Evolutionary conservation across 345 rosid genomes (phyloP).

Genomic region (Aquilaria malaccensis): DNA sequence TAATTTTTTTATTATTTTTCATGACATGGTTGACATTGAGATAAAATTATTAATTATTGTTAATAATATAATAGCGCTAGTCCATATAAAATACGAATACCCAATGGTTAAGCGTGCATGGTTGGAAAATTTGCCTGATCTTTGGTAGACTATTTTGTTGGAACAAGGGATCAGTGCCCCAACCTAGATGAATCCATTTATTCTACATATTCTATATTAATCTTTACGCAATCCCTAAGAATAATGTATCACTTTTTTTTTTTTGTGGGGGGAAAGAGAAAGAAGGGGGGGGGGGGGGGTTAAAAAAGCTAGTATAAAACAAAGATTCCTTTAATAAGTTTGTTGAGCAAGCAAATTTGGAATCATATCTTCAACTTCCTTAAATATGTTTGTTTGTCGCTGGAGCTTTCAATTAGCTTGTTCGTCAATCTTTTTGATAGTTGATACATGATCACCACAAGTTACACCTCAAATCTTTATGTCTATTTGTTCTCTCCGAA

Average conservation of each 20-base stretch:
- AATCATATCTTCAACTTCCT: constrained; percentile 26
- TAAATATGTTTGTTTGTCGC: neutral
- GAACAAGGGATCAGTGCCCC: constrained; percentile 19
- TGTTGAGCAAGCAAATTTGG: constrained; percentile 34
- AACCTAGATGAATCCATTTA: constrained; percentile 14
- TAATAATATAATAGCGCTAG: neutral
- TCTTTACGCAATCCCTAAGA: constrained; percentile 39
- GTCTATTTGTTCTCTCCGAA: too few species aligned
- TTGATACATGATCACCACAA: too few species aligned
- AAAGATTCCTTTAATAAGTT: constrained; percentile 22
- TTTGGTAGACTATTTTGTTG: constrained; percentile 20
- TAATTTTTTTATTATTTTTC: neutral
- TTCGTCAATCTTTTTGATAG: too few species aligned
- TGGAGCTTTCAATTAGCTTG: neutral
- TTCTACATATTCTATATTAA: constrained; percentile 7
- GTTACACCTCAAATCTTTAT: too few species aligned
- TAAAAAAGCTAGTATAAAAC: too few species aligned
- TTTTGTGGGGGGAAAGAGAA: neutral
- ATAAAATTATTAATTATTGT: neutral
- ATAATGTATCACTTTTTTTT: neutral
- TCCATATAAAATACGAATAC: neutral
- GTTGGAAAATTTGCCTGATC: constrained; percentile 14
- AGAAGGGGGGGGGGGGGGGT: neutral
- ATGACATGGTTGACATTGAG: neutral
- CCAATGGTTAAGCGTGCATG: constrained; percentile 15